These are phyloP conservation scores for Skeletonema potamos DNA, from an alignment of 108 stramenopile genomes.

Conservation along the genomic window DNA sequence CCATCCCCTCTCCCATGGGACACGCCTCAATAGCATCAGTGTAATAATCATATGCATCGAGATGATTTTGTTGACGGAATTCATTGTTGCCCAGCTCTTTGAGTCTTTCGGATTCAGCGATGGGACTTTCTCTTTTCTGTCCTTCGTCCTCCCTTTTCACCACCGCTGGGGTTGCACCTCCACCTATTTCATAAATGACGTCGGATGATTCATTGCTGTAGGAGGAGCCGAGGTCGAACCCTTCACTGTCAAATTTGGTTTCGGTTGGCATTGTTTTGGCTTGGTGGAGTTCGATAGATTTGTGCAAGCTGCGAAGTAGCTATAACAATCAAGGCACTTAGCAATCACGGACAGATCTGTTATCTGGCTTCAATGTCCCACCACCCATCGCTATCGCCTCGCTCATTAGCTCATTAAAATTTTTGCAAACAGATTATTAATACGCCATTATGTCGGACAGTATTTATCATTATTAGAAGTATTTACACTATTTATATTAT, in stretches of 20 bases:
- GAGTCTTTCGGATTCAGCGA: slow-evolving; percentile 49
- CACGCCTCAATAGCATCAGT: slow-evolving; percentile 81
- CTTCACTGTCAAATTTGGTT: slow-evolving; percentile 53
- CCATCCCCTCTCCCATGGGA: slow-evolving; percentile 46
- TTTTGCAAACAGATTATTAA: too few relatives aligned
- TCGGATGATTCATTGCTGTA: slow-evolving; percentile 7
- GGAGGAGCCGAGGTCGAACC: slow-evolving; percentile 67
- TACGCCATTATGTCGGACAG: too few relatives aligned
- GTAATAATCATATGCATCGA: slow-evolving; percentile 81
- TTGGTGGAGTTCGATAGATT: too few relatives aligned
- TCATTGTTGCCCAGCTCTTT: slow-evolving; percentile 78
- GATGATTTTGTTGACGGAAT: slow-evolving; percentile 63
- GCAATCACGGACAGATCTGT: too few relatives aligned
- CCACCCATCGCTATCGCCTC: too few relatives aligned
- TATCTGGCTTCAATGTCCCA: too few relatives aligned
- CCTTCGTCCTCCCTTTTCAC: not conserved
- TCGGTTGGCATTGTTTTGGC: slow-evolving; percentile 8
- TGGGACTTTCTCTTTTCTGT: slow-evolving; percentile 12
- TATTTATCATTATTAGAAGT: too few relatives aligned
- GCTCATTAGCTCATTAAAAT: too few relatives aligned
- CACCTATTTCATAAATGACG: slow-evolving; percentile 68
- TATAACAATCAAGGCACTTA: too few relatives aligned
- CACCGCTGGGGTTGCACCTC: slow-evolving; percentile 39
- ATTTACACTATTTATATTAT: too few relatives aligned
- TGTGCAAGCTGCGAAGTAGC: too few relatives aligned